These are phyloP conservation scores for Hordeum vulgare DNA, from an alignment of 176 grass and related monocot genomes.

Conservation along the genomic window DNA sequence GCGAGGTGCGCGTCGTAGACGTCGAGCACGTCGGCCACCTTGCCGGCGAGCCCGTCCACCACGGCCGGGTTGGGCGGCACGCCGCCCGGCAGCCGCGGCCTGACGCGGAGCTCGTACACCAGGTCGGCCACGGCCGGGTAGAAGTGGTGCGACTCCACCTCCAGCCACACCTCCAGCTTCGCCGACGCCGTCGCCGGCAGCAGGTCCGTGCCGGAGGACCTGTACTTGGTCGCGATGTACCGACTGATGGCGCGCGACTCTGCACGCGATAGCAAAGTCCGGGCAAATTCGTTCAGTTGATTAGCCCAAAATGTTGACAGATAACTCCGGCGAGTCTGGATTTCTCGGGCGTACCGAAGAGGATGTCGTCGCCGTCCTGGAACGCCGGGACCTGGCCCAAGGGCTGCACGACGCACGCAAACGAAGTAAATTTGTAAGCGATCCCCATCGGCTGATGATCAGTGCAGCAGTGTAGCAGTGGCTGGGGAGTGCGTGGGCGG, in stretches of 20 bases:
- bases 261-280: neutral
- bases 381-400: neutral
- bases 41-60: slow-evolving; percentile 36
- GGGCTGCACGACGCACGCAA: neutral
- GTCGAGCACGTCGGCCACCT: slow-evolving; percentile 60
- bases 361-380: neutral
- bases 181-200: slow-evolving; percentile 14
- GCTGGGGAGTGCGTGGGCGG: no score
- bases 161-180: slow-evolving; percentile 62
- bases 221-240: slow-evolving; percentile 57
- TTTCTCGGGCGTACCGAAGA: neutral
- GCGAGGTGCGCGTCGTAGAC: slow-evolving; percentile 66
- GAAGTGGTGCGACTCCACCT: slow-evolving; percentile 78
- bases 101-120: slow-evolving; percentile 46
- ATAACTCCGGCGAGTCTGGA: neutral
- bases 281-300: neutral
- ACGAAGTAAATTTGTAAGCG: neutral
- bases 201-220: slow-evolving; percentile 26
- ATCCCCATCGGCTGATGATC: no score
- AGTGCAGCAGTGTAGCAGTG: no score
- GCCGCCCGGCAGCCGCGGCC: slow-evolving; percentile 23
- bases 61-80: slow-evolving; percentile 22
- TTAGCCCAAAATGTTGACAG: neutral
- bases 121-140: slow-evolving; percentile 20
- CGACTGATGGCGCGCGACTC: slow-evolving; percentile 70